Base-by-base conservation (phyloP, 2,329 filamentous ascomycete genomes). In the Orbilia brochopaga region DNA sequence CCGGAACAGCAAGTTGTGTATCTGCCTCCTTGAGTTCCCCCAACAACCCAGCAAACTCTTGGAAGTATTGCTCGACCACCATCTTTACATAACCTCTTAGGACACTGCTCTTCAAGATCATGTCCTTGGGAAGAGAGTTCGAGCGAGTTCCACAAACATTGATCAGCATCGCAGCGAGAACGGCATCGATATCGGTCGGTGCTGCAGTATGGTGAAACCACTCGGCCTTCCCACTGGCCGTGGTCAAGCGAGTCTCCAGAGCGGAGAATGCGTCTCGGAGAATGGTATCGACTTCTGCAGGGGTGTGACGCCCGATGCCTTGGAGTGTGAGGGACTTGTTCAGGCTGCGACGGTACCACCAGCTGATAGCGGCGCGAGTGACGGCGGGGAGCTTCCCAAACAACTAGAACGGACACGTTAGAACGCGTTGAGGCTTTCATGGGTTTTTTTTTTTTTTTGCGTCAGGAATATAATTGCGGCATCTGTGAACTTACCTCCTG, bases 261-360 rank as follows among this genome's bases (percentile, higher is more conserved):
- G 48, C 52, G 15, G 42, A 23, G 35, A 72, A 56, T 7, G 67
- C 67, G 23, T 72, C 67, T 13, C 55, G 60, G 17, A 72, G 67
- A n/a, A 72, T 72, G 17, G 40, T 51, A 11, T 72, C 42, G 42
- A 64, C 53, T 35, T 72, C 67, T 10, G 35, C 50, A 15, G 64
- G 60, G 37, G 54, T 72, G 55, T 72, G 67, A 24, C 60, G 67
- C 40, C 67, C 67, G 50, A 72, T 51, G 24, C 67, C 67, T 50
- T 72, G 67, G 37, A 21, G 40, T 27, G 50, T 44, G 35, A 72
- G 67, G 17, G 55, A 27, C 23, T 54, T 40, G 17, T 10, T 50
- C 17, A 72, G 40, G 55, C 27, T 52, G 7, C 67, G 56, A 17
- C 60, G 60, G 60, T 56, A 72, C 67, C 67, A 72, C 67, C 67